A percentile compares a stretch with the other conserved stretches of the same genome.
Conservation (phyloP, 2,329 filamentous ascomycete genomes). For the Tricladium varicosporioides region DNA sequence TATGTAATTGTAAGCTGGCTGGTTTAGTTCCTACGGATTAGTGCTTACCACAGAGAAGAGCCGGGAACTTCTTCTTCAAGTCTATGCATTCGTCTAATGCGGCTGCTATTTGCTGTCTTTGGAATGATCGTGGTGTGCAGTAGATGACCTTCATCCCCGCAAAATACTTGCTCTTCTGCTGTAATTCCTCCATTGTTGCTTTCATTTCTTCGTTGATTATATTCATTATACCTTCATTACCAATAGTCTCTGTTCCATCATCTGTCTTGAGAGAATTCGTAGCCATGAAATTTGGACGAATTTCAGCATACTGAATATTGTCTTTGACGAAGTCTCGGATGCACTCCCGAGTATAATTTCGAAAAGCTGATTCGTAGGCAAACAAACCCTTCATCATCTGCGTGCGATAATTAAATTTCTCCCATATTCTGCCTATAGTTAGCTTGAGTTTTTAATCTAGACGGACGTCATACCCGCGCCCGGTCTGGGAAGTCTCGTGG, state of each 20-base stretch:
- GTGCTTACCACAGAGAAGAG: slow-evolving; percentile 61
- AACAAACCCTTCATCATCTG: slow-evolving; percentile 72
- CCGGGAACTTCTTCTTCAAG: slow-evolving; percentile 55
- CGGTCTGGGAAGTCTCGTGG: slow-evolving; percentile 47
- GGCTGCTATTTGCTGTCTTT: slow-evolving; percentile 42
- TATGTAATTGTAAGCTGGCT: slow-evolving; percentile 29
- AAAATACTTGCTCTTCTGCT: slow-evolving; percentile 45
- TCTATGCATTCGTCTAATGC: slow-evolving; percentile 60
- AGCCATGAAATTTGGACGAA: slow-evolving; percentile 67
- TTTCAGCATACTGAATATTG: slow-evolving; percentile 69
- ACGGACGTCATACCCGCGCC: slow-evolving; percentile 47
- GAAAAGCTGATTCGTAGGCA: slow-evolving; percentile 63
- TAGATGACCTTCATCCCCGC: slow-evolving; percentile 70
- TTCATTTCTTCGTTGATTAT: slow-evolving; percentile 57
- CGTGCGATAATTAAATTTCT: slow-evolving; percentile 66
- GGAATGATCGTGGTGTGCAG: slow-evolving; percentile 64
- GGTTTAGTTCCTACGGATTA: not conserved
- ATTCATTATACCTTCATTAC: slow-evolving; percentile 58
- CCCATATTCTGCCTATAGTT: slow-evolving; percentile 45
- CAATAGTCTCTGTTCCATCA: slow-evolving; percentile 50
- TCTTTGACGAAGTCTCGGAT: slow-evolving; percentile 62
- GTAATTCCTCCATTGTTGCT: slow-evolving; percentile 43
- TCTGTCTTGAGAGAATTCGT: slow-evolving; percentile 59
- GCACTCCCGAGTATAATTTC: slow-evolving; percentile 56
- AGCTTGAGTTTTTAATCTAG: slow-evolving; percentile 5